A percentile compares a stretch with the other conserved stretches of the same genome.
Evolutionary conservation across 192 early-diverging fungal species (phyloP).

Genomic region (Chytriomyces confervae): DNA sequence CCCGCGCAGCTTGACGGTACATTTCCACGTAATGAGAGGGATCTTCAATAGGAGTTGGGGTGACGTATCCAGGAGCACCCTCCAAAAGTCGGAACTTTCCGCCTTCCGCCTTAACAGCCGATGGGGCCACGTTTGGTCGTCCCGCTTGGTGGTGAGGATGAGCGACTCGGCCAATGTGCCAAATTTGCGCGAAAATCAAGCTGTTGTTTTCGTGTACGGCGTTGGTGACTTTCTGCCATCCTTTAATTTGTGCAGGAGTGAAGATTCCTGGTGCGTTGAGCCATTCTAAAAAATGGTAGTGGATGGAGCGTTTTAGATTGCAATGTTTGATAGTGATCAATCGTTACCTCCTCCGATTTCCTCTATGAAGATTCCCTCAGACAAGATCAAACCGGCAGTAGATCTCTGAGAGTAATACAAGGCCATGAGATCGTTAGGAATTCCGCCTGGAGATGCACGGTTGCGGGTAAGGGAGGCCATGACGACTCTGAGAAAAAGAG

Average conservation of each 20-base stretch:
- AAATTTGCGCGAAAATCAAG: constrained; percentile 54
- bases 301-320: too few relatives aligned
- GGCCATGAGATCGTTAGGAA: constrained; percentile 29
- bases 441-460: constrained; percentile 11
- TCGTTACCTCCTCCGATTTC: constrained; percentile 21
- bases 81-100: constrained; percentile 36
- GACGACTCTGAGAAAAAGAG: constrained; percentile 4
- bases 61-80: constrained; percentile 32
- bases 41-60: constrained; percentile 32
- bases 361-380: constrained; percentile 34
- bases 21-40: constrained; percentile 30
- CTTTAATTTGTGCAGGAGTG: constrained; percentile 44
- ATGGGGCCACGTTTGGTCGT: constrained; percentile 19
- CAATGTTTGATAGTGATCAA: too few relatives aligned
- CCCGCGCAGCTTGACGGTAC: constrained; percentile 4
- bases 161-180: constrained; percentile 50
- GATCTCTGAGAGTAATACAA: constrained; percentile 31
- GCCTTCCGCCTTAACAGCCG: constrained; percentile 32
- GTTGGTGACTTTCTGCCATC: constrained; percentile 56
- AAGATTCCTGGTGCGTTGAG: constrained; percentile 52
- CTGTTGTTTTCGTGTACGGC: constrained; percentile 47
- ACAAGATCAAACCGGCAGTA: constrained; percentile 31
- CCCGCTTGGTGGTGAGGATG: constrained; percentile 31
- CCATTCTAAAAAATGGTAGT: constrained; percentile 16
- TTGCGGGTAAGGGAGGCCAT: constrained; percentile 36